Conservation (phyloP, 2,329 filamentous ascomycete genomes). For the Ophiostoma ips region DNA sequence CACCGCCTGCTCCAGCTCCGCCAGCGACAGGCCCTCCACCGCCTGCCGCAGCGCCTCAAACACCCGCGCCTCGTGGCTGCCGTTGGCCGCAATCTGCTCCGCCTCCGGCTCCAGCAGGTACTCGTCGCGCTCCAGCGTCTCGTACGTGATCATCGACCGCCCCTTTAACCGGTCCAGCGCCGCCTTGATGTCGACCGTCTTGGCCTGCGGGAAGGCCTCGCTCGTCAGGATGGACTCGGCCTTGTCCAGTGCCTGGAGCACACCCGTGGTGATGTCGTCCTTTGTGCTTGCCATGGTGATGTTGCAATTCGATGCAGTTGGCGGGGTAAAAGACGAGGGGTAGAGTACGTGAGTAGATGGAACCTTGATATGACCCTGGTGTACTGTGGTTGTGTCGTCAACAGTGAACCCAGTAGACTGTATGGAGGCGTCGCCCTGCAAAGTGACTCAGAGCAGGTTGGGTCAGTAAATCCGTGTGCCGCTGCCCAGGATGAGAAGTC, state of each 20-base stretch:
- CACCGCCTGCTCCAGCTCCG: constrained; percentile 54
- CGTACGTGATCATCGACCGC: constrained; percentile 75
- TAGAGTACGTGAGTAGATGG: not conserved
- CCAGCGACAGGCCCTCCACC: constrained; percentile 68
- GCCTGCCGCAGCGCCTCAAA: constrained; percentile 60
- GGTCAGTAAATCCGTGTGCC: no score
- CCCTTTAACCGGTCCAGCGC: constrained; percentile 76
- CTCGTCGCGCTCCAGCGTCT: constrained; percentile 69
- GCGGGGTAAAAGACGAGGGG: not conserved
- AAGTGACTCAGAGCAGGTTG: not conserved
- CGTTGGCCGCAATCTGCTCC: constrained; percentile 56
- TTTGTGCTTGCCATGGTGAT: constrained; percentile 15
- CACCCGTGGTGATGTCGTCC: constrained; percentile 47
- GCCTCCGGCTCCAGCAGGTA: constrained; percentile 62
- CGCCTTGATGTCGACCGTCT: constrained; percentile 63
- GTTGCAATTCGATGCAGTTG: not conserved
- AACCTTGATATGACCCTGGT: not conserved
- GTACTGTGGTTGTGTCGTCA: not conserved
- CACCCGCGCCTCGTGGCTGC: constrained; percentile 71
- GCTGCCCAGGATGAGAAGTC: no score
- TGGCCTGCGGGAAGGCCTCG: constrained; percentile 52
- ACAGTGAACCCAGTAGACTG: not conserved
- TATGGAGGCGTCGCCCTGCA: not conserved
- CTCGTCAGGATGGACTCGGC: constrained; percentile 52
- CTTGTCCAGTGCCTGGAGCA: constrained; percentile 52